phyloP scores from a whole-genome alignment of 257 asterid genomes.

The Coffea canephora region DNA sequence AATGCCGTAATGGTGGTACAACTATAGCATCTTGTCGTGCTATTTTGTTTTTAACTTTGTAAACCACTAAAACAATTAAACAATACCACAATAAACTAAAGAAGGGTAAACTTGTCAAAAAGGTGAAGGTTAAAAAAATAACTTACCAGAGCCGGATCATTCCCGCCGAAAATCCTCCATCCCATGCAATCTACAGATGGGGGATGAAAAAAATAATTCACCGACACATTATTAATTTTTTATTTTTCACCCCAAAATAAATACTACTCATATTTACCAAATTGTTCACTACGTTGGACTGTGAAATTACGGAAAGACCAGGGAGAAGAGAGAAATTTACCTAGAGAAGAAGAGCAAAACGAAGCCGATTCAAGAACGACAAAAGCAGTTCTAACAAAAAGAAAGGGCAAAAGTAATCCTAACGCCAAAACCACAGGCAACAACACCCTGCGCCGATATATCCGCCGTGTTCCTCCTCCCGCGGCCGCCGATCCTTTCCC shows the following conservation, averaged over 20 bases:
- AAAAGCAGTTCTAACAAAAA: conserved; percentile 58
- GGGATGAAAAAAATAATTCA: neutral
- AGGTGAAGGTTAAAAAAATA: neutral
- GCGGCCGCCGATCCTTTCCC: conserved; percentile 33
- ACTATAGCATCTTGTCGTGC: neutral
- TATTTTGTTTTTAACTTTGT: neutral
- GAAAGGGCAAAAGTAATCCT: conserved; percentile 53
- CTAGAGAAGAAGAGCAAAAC: conserved; percentile 62
- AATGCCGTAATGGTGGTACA: neutral
- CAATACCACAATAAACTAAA: neutral
- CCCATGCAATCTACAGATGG: conserved; percentile 56
- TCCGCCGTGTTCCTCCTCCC: conserved; percentile 11
- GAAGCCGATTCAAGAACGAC: conserved; percentile 65
- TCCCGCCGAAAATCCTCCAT: conserved; percentile 81
- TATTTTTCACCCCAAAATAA: conserved; percentile 3
- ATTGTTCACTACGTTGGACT: neutral
- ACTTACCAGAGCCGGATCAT: conserved; percentile 58
- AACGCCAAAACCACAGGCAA: conserved; percentile 45
- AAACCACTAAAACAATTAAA: too few relatives aligned
- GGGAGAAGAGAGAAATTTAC: conserved; percentile 25
- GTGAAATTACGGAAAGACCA: neutral
- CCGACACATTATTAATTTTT: conserved; percentile 6
- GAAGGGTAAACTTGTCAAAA: neutral
- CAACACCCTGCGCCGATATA: conserved; percentile 45
- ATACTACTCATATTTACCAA: conserved; percentile 8